Evolutionary conservation across 1,284 basidiomycete species (phyloP), one percentile per base, ranked within the genome.

Genomic region (Cutaneotrichosporon sp.): DNA sequence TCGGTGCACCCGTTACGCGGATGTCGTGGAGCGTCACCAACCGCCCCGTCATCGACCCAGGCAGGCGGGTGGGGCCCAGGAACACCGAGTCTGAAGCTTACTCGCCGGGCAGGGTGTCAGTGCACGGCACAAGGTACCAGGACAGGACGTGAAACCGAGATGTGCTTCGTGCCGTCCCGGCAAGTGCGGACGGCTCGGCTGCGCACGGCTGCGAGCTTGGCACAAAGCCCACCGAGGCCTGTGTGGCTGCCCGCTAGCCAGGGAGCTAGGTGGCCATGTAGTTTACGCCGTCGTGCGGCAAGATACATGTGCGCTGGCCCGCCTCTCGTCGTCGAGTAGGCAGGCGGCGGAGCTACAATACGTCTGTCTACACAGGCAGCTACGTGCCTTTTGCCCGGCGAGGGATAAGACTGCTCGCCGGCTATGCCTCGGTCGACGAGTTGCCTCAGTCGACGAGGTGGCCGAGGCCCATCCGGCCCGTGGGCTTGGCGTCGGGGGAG

Each of bases 381-480:
- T n/a, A n/a, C n/a, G n/a, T n/a, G n/a, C n/a, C 18, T n/a, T 3
- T 42, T 7, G 16, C 8, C 16, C 38, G 18, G 34, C 34, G 34
- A 36, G 6, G 34, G 34, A 29, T 36, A 16, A n/a, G 38, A n/a
- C 18, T n/a, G 38, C 38, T 42, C 18, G 38, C 38, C 18, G 18
- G 18, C 38, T n/a, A 42, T 18, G 8, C 16, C 9, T n/a, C n/a
- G n/a, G n/a, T n/a, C n/a, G n/a, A n/a, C n/a, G n/a, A 42, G 4
- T 42, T n/a, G 18, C 16, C n/a, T 29, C 16, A 67, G 56, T 67
- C 65, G n/a, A 67, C 62, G 11, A 67, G 55, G 33, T 67, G 65
- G n/a, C 62, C 65, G 6, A 67, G 56, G 14, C 65, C 62, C 62
- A 67, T 64, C 8, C 65, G 62, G 25, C 65, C 57, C n/a, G 63